These are phyloP conservation scores for Chlamydomonas incerta DNA, from an alignment of 139 green algal genomes.

Conservation along the genomic window DNA sequence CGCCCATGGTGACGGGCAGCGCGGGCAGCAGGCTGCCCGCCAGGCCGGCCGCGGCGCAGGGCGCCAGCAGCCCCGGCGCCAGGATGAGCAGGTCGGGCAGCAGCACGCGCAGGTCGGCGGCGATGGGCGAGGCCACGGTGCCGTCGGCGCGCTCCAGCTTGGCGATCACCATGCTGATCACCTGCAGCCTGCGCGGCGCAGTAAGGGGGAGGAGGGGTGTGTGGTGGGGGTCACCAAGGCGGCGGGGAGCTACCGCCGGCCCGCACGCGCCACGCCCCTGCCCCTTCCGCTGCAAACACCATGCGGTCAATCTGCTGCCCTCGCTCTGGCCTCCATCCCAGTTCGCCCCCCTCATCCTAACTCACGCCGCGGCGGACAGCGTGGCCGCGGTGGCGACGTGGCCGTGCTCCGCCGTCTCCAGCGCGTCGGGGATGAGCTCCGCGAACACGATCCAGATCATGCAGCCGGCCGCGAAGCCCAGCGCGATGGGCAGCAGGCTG, in stretches of 20 bases:
- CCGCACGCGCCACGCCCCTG: too few relatives aligned
- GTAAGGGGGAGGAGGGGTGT: background rate
- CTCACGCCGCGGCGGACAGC: conserved; percentile 83
- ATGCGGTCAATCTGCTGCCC: too few relatives aligned
- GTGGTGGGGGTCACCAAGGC: background rate
- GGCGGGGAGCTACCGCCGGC: too few relatives aligned
- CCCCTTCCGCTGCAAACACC: too few relatives aligned
- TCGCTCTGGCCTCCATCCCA: too few relatives aligned
- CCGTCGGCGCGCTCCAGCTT: conserved; percentile 79
- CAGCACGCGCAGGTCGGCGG: conserved; percentile 35
- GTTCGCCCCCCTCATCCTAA: too few relatives aligned
- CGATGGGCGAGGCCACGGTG: conserved; percentile 60
- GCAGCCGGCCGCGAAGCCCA: conserved; percentile 98
- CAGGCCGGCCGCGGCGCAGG: background rate
- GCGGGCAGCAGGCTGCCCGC: conserved; percentile 34
- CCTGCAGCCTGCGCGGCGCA: conserved; percentile 75
- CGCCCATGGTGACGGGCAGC: conserved; percentile 34
- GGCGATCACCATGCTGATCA: conserved; percentile 82
- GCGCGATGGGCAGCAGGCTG: conserved; percentile 86
- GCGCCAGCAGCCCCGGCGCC: conserved; percentile 31
- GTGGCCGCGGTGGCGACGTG: conserved; percentile 91
- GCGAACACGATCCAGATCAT: conserved; percentile 99
- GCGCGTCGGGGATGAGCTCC: conserved; percentile 94
- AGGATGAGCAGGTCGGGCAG: conserved; percentile 38
- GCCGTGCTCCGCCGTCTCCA: conserved; percentile 70